Evolutionary conservation across 305 asterid genomes (phyloP).

Genomic region (Solanum aculeatissimum): DNA sequence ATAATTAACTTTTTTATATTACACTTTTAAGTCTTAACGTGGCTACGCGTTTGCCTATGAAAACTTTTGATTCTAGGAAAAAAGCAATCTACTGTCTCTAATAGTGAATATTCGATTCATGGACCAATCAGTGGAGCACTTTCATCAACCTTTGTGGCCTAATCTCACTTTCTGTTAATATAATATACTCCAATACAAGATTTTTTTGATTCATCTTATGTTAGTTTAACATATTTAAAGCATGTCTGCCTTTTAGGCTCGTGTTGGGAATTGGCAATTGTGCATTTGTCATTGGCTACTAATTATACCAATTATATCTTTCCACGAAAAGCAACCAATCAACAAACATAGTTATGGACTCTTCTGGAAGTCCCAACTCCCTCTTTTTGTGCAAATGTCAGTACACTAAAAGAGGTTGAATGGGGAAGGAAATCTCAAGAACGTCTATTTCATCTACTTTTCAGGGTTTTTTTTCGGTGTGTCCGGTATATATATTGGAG

Average conservation of each 20-base stretch:
- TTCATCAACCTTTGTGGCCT: not conserved
- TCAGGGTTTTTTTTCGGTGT: too few species aligned
- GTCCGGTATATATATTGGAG: too few species aligned
- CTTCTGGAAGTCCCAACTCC: not conserved
- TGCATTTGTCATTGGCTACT: not conserved
- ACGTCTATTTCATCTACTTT: not conserved
- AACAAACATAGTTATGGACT: not conserved
- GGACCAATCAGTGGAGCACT: not conserved
- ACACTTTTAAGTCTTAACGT: not conserved
- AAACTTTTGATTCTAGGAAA: not conserved
- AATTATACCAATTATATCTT: not conserved
- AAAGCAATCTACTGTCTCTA: not conserved
- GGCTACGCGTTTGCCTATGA: not conserved
- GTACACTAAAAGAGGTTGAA: not conserved
- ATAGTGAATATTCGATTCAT: not conserved
- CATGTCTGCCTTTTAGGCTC: not conserved
- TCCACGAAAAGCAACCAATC: not conserved
- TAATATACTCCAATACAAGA: not conserved
- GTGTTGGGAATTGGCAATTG: not conserved
- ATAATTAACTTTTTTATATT: not conserved
- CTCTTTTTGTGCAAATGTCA: not conserved
- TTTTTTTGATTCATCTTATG: not conserved
- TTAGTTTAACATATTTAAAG: not conserved
- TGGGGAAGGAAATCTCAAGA: not conserved
- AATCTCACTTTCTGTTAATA: not conserved